These are phyloP conservation scores for Colletotrichum melonis DNA, from an alignment of 2,329 filamentous ascomycete species.

Conservation along the genomic window DNA sequence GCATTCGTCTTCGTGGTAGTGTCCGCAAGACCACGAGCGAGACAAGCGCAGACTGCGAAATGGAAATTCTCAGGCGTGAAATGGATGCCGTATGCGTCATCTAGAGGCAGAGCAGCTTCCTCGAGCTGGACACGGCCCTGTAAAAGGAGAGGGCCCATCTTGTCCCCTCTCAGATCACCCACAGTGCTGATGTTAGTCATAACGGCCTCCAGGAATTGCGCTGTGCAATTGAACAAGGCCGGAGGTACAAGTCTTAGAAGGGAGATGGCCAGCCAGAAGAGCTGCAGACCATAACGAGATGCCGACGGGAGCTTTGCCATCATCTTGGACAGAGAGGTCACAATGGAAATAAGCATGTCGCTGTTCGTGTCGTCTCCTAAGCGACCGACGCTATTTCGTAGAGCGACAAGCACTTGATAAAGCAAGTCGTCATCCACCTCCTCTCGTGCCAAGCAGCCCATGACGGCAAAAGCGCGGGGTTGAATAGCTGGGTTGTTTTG, in stretches of 20 bases:
- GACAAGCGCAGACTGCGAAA: slow-evolving; percentile 72
- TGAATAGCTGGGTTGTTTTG: slow-evolving; percentile 80
- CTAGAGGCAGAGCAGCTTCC: slow-evolving; percentile 70
- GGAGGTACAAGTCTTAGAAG: slow-evolving; percentile 73
- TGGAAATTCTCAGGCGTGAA: slow-evolving; percentile 75
- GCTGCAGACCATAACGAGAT: slow-evolving; percentile 75
- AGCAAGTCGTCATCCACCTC: slow-evolving; percentile 78
- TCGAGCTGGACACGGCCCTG: slow-evolving; percentile 71
- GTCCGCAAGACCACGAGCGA: slow-evolving; percentile 73
- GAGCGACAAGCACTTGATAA: slow-evolving; percentile 76
- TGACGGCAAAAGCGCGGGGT: slow-evolving; percentile 75
- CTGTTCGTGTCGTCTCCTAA: slow-evolving; percentile 73
- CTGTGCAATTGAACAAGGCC: slow-evolving; percentile 73
- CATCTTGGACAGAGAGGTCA: slow-evolving; percentile 77
- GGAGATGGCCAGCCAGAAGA: slow-evolving; percentile 78
- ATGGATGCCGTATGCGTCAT: slow-evolving; percentile 74
- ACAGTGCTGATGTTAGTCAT: slow-evolving; percentile 72
- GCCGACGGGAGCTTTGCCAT: slow-evolving; percentile 75
- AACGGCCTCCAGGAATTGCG: slow-evolving; percentile 73
- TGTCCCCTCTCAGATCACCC: slow-evolving; percentile 68
- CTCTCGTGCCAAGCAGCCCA: slow-evolving; percentile 77
- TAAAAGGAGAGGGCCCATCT: slow-evolving; percentile 69
- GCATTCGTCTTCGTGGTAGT: slow-evolving; percentile 68
- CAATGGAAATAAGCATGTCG: slow-evolving; percentile 76
- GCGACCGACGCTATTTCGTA: slow-evolving; percentile 72